Evolutionary conservation across 768 basidiomycete genomes (phyloP).

Genomic region (Russula sp.): DNA sequence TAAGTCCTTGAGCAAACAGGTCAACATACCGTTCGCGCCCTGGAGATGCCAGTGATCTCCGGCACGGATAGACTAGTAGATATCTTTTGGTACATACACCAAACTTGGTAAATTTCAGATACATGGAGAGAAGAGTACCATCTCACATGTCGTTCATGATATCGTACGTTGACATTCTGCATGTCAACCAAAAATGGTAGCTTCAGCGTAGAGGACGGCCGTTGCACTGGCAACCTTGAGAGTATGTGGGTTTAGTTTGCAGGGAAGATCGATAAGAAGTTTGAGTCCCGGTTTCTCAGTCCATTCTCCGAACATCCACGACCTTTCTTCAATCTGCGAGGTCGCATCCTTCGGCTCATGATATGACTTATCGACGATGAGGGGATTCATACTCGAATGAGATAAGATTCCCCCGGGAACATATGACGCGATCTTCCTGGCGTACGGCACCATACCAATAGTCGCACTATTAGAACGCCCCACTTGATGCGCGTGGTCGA

Average conservation of each 20-base stretch:
- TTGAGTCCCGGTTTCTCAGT: too few relatives aligned
- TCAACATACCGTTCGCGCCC: constrained; percentile 67
- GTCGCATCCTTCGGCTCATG: constrained; percentile 19
- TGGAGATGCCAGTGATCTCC: constrained; percentile 88
- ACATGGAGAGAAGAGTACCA: not conserved
- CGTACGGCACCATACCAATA: constrained; percentile 85
- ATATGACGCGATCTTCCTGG: constrained; percentile 79
- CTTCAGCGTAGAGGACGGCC: constrained; percentile 12
- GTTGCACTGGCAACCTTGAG: not conserved
- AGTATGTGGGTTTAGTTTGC: not conserved
- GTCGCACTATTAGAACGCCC: constrained; percentile 90
- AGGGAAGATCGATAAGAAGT: too few relatives aligned
- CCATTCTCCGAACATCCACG: not conserved
- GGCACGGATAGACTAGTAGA: constrained; percentile 74
- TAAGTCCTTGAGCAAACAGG: not conserved
- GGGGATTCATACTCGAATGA: constrained; percentile 1
- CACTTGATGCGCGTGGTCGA: constrained; percentile 46
- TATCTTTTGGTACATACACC: constrained; percentile 58
- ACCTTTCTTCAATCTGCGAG: constrained; percentile 23
- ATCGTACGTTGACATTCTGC: constrained; percentile 60
- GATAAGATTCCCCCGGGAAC: constrained; percentile 28
- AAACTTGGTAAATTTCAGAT: not conserved
- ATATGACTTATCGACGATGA: not conserved
- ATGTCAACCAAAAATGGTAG: constrained; percentile 50
- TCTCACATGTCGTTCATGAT: constrained; percentile 32